These are phyloP conservation scores for Peronospora destructor DNA, from an alignment of 352 stramenopile genomes.

Conservation along the genomic window DNA sequence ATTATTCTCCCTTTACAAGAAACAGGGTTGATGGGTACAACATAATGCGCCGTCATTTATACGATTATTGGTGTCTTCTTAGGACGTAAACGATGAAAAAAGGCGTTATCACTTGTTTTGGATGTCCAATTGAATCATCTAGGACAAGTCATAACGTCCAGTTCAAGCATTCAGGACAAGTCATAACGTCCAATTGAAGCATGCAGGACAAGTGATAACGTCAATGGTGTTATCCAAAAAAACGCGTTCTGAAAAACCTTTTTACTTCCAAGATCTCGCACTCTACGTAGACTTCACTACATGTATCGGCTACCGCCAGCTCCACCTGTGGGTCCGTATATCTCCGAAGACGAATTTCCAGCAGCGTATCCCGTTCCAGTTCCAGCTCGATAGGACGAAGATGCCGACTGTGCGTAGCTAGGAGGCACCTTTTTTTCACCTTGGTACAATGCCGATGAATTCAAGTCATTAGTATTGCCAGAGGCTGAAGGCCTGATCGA, in stretches of 20 bases:
- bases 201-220: no score
- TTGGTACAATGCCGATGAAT: conserved; percentile 9
- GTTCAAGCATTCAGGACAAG: no score
- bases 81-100: no score
- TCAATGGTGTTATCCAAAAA: no score
- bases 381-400: conserved; percentile 17
- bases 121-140: no score
- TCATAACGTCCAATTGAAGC: no score
- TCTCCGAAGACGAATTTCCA: conserved; percentile 23
- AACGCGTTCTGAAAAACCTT: neutral
- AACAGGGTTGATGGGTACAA: neutral
- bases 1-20: neutral
- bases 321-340: conserved; percentile 25
- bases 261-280: neutral
- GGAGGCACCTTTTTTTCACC: conserved; percentile 10
- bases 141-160: no score
- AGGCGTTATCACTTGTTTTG: no score
- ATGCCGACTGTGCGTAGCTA: conserved; percentile 18
- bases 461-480: conserved; percentile 12
- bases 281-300: conserved; percentile 13
- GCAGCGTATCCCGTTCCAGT: conserved; percentile 10
- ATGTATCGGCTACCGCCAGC: conserved; percentile 33
- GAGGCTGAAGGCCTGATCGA: conserved; percentile 22
- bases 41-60: no score
- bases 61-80: no score